A percentile compares a stretch with the other conserved stretches of the same genome.
Evolutionary conservation across 768 basidiomycete species (phyloP).

Genomic region (Boletus pseudo-olivaceus): DNA sequence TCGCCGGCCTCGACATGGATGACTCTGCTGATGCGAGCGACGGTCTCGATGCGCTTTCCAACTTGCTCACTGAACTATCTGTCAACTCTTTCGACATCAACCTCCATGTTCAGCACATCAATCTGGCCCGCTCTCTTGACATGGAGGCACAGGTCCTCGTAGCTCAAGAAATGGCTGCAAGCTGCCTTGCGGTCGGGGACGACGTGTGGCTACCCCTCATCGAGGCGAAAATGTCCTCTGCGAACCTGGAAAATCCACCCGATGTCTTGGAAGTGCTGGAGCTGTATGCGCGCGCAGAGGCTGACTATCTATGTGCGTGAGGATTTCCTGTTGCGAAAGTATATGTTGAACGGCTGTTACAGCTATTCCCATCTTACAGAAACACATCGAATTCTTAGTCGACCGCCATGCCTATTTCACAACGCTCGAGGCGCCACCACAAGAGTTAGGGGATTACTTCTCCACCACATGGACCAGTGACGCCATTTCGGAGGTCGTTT

Average conservation of each 20-base stretch:
- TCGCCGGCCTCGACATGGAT: slow-evolving; percentile 36
- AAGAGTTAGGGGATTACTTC: slow-evolving; percentile 56
- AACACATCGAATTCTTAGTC: slow-evolving; percentile 61
- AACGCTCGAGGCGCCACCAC: slow-evolving; percentile 39
- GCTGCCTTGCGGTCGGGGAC: slow-evolving; percentile 60
- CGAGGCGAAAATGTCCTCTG: slow-evolving; percentile 45
- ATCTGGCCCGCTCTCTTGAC: slow-evolving; percentile 51
- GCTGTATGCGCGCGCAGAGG: slow-evolving; percentile 63
- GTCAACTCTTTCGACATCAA: slow-evolving; percentile 58
- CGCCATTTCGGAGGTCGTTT: slow-evolving; percentile 51
- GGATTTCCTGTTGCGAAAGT: slow-evolving; percentile 3
- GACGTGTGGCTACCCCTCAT: slow-evolving; percentile 76
- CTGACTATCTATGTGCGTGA: slow-evolving; percentile 76
- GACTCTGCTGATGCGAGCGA: slow-evolving; percentile 29
- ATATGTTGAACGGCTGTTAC: slow-evolving; percentile 19
- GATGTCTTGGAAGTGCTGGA: slow-evolving; percentile 55
- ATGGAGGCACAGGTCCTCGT: slow-evolving; percentile 56
- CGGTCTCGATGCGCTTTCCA: slow-evolving; percentile 60
- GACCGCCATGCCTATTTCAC: slow-evolving; percentile 36
- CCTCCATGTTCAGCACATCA: slow-evolving; percentile 66
- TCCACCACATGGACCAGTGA: slow-evolving; percentile 58
- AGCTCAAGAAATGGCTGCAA: slow-evolving; percentile 65
- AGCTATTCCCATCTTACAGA: slow-evolving; percentile 76
- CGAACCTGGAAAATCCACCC: slow-evolving; percentile 49
- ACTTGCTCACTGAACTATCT: slow-evolving; percentile 55